Evolutionary conservation across 1,139 yeast species (phyloP).

Genomic region (Yamadazyma atlantica): DNA sequence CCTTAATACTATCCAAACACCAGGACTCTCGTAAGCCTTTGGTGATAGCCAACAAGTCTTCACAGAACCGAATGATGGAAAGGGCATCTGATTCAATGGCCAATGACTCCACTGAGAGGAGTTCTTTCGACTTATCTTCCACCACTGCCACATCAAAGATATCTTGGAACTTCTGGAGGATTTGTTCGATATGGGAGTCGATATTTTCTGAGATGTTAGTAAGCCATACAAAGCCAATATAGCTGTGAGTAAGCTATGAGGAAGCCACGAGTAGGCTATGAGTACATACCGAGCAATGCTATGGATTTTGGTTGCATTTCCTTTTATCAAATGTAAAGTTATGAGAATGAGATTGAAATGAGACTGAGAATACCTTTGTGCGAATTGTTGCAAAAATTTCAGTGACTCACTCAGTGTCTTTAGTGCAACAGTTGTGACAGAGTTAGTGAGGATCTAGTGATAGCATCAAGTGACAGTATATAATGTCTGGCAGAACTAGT

Average conservation of each 20-base stretch:
- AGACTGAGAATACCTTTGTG: neutral
- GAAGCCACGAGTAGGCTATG: neutral
- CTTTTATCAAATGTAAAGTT: too few species aligned
- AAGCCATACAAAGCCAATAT: too few species aligned
- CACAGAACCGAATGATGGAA: conserved; percentile 51
- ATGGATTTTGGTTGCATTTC: conserved; percentile 47
- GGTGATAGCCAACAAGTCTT: conserved; percentile 51
- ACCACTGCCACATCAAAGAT: conserved; percentile 44
- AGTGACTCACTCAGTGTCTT: neutral
- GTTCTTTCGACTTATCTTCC: conserved; percentile 49
- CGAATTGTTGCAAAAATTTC: conserved; percentile 5
- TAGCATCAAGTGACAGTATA: too few species aligned
- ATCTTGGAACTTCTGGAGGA: conserved; percentile 44
- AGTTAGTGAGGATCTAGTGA: too few species aligned
- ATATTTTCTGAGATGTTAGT: conserved; percentile 35
- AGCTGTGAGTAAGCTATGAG: too few species aligned
- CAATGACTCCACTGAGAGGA: conserved; percentile 53
- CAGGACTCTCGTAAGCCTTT: conserved; percentile 53
- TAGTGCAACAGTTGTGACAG: too few species aligned
- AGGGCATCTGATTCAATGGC: conserved; percentile 56
- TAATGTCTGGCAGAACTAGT: neutral
- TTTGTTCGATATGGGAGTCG: conserved; percentile 42
- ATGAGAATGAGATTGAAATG: too few species aligned
- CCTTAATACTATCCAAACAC: conserved; percentile 55
- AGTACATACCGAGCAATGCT: conserved; percentile 40